These are phyloP conservation scores for Porphyrellus cyaneotinctus DNA, from an alignment of 768 basidiomycete species.

Conservation along the genomic window DNA sequence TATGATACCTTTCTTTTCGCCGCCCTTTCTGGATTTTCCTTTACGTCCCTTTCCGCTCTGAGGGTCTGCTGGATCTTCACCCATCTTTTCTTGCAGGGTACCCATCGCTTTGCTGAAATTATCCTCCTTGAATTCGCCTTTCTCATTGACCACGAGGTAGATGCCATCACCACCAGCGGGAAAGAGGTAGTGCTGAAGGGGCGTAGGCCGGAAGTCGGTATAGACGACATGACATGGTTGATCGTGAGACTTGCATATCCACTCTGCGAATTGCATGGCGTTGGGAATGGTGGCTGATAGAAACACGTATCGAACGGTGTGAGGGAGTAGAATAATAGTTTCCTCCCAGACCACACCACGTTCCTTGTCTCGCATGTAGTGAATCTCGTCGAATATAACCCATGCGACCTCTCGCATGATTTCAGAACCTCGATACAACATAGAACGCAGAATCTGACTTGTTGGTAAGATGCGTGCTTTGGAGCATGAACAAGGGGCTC, in stretches of 20 bases:
- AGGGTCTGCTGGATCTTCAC: conserved; percentile 91
- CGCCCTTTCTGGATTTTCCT: conserved; percentile 93
- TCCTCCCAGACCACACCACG: conserved; percentile 99
- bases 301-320: conserved; percentile 96
- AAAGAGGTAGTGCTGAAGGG: conserved; percentile 96
- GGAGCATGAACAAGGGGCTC: neutral
- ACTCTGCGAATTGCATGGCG: conserved; percentile 98
- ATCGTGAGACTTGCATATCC: conserved; percentile 96
- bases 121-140: conserved; percentile 94
- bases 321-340: conserved; percentile 94
- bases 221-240: conserved; percentile 99
- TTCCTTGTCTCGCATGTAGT: conserved; percentile 99
- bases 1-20: conserved; percentile 74
- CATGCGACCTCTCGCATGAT: conserved; percentile 99
- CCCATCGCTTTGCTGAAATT: conserved; percentile 99
- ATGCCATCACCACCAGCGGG: conserved; percentile 96
- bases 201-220: conserved; percentile 98
- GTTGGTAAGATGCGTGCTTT: neutral
- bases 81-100: conserved; percentile 74
- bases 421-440: conserved; percentile 98
- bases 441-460: conserved; percentile 88
- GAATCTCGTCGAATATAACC: conserved; percentile 99
- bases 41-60: conserved; percentile 81
- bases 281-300: conserved; percentile 99
- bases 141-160: conserved; percentile 97